A percentile compares a stretch with the other conserved stretches of the same genome.
phyloP scores from a whole-genome alignment of 2,329 filamentous ascomycete species.

The Epichloe hybrida region DNA sequence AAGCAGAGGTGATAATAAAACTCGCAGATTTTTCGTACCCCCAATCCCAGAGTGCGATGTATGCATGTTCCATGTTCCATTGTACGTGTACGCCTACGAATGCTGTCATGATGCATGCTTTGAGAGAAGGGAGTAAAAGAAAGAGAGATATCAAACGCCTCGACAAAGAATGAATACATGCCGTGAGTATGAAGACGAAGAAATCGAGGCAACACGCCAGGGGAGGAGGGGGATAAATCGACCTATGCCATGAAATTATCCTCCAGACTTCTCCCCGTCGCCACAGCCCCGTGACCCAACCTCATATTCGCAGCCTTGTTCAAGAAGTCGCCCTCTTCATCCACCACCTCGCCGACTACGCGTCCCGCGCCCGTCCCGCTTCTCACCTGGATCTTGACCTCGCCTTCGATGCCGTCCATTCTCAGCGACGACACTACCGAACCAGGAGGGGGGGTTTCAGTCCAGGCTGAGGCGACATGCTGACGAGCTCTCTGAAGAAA shows the following conservation, averaged over 20 bases:
- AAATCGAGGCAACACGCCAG: neutral
- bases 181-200: neutral
- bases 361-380: constrained; percentile 14
- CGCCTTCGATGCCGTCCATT: constrained; percentile 42
- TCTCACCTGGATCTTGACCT: constrained; percentile 41
- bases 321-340: constrained; percentile 20
- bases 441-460: constrained; percentile 21
- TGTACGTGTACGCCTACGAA: too few species aligned
- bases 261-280: constrained; percentile 19
- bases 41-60: too few species aligned
- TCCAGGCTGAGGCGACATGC: constrained; percentile 27
- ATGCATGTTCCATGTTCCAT: too few species aligned
- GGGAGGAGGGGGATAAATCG: neutral
- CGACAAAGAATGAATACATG: neutral
- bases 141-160: neutral
- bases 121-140: too few species aligned
- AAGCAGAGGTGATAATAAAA: too few species aligned
- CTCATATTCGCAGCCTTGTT: constrained; percentile 30
- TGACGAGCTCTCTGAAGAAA: constrained; percentile 53
- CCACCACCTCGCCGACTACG: neutral
- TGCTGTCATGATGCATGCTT: neutral
- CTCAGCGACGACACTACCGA: constrained; percentile 30
- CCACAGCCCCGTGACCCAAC: constrained; percentile 14
- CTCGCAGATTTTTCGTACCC: too few species aligned
- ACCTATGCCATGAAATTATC: constrained; percentile 31